Conservation (phyloP, 1,284 basidiomycete species). For the Marasmius fiardii region DNA sequence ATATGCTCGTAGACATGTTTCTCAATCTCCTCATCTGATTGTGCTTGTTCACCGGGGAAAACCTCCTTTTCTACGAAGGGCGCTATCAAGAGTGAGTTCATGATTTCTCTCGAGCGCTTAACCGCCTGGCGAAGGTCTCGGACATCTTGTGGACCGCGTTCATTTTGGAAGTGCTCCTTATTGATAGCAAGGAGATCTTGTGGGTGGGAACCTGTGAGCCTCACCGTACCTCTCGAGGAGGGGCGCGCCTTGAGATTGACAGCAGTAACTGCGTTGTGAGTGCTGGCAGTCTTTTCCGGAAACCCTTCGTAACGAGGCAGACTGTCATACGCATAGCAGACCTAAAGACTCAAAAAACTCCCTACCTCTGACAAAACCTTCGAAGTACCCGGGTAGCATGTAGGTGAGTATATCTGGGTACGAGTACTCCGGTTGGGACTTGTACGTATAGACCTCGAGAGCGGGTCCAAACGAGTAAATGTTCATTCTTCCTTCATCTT, state of each 20-base stretch:
- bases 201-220: constrained; percentile 27
- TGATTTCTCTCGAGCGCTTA: constrained; percentile 21
- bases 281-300: constrained; percentile 16
- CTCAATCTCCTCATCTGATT: constrained; percentile 23
- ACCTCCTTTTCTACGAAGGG: constrained; percentile 21
- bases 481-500: constrained; percentile 17
- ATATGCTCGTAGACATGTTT: constrained; percentile 21
- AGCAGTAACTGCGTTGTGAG: constrained; percentile 22
- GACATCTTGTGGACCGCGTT: constrained; percentile 22
- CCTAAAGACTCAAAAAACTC: background rate
- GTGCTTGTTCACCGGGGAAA: constrained; percentile 19
- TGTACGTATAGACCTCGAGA: constrained; percentile 17
- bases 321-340: background rate
- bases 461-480: constrained; percentile 23
- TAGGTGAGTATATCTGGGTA: constrained; percentile 27
- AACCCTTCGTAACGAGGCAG: constrained; percentile 14
- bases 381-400: constrained; percentile 21
- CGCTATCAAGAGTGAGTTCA: constrained; percentile 17
- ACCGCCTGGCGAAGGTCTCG: constrained; percentile 23
- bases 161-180: constrained; percentile 26
- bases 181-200: constrained; percentile 27
- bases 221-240: constrained; percentile 24
- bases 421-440: constrained; percentile 17
- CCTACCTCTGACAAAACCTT: constrained; percentile 24
- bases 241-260: constrained; percentile 25